Percentiles rank a stretch among this genome's conserved stretches.
These are phyloP conservation scores for Raffaelea albimanens DNA, from an alignment of 2,329 filamentous ascomycete species.

Conservation along the genomic window DNA sequence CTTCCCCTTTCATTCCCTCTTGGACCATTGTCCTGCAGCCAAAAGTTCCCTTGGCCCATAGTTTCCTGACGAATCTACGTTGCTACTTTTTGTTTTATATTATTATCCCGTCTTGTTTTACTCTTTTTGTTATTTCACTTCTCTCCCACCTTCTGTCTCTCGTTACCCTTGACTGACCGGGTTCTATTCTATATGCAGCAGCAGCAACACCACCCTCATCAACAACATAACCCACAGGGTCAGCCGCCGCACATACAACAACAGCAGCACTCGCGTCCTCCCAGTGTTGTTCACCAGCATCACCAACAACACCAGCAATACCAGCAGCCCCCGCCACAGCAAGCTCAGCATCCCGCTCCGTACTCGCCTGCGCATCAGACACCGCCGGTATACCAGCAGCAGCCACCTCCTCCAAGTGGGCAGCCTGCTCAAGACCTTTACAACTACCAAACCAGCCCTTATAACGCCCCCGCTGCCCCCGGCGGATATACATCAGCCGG, in stretches of 20 bases:
- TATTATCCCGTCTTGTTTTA: neutral
- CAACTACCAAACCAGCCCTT: constrained; percentile 69
- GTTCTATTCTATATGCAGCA: constrained; percentile 59
- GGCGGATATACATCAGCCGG: constrained; percentile 82
- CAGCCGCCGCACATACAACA: constrained; percentile 51
- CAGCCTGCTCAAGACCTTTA: constrained; percentile 64
- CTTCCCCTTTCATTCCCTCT: constrained; percentile 5
- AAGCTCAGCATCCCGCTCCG: constrained; percentile 53
- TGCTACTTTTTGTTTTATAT: neutral
- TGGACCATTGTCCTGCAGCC: neutral
- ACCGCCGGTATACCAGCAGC: constrained; percentile 59
- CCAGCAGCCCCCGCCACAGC: constrained; percentile 42
- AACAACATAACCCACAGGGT: constrained; percentile 59
- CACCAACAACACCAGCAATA: constrained; percentile 55
- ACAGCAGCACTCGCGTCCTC: constrained; percentile 62
- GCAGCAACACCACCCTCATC: constrained; percentile 59
- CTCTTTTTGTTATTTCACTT: neutral
- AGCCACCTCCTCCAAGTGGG: constrained; percentile 50
- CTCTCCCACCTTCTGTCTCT: neutral
- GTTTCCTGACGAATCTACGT: neutral
- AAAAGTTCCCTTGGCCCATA: neutral
- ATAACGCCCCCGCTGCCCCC: constrained; percentile 71
- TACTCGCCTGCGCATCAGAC: constrained; percentile 60
- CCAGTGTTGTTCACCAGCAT: constrained; percentile 65
- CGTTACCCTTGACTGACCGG: constrained; percentile 12